Conservation (phyloP, 2,329 filamentous ascomycete genomes). For the Penicillium sp. region DNA sequence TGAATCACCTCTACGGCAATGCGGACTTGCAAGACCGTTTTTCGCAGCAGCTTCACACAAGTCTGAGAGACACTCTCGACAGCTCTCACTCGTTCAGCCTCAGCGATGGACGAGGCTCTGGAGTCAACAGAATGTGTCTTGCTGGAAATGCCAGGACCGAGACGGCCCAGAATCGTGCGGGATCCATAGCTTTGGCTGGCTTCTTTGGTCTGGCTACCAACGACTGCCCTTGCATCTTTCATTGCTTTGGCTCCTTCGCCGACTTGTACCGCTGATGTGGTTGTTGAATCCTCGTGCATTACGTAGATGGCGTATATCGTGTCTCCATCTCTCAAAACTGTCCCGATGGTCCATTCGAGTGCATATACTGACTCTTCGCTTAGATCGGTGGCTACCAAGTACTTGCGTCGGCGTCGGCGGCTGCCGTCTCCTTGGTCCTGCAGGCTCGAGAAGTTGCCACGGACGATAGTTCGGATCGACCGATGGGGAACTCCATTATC, state of each 20-base stretch:
- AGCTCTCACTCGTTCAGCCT: conserved; percentile 78
- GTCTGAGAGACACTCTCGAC: conserved; percentile 82
- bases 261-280: conserved; percentile 51
- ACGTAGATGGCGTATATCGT: conserved; percentile 92
- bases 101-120: conserved; percentile 61
- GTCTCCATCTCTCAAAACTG: conserved; percentile 89
- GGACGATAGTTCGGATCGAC: conserved; percentile 84
- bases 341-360: conserved; percentile 96
- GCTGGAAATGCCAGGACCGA: conserved; percentile 42
- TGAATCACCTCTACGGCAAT: conserved; percentile 96
- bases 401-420: conserved; percentile 78
- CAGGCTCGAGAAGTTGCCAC: conserved; percentile 76
- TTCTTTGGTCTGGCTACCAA: conserved; percentile 63
- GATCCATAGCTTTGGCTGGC: conserved; percentile 42
- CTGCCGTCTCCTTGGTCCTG: conserved; percentile 78
- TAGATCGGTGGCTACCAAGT: conserved; percentile 92
- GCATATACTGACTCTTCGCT: conserved; percentile 94
- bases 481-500: conserved; percentile 73
- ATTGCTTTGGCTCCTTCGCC: conserved; percentile 75
- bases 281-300: conserved; percentile 73
- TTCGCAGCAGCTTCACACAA: conserved; percentile 81
- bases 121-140: conserved; percentile 49
- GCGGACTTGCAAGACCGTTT: conserved; percentile 88
- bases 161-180: conserved; percentile 35
- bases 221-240: conserved; percentile 72